Percentiles rank a stretch among this genome's conserved stretches.
Conservation (phyloP, 495 filamentous ascomycete species). For the Hypoxylon trugodes region DNA sequence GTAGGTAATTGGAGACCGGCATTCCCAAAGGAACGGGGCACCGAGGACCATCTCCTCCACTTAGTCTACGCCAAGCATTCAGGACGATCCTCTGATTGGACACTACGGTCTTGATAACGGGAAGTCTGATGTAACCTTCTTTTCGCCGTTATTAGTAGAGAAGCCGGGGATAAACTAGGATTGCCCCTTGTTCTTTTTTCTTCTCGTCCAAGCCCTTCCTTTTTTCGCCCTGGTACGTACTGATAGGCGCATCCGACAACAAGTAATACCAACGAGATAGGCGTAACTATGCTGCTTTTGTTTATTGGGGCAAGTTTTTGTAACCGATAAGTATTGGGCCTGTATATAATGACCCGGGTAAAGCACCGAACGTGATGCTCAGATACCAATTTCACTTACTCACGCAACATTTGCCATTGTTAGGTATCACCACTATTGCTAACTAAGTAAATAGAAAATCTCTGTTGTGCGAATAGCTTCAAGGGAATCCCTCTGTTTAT, state of each 20-base stretch:
- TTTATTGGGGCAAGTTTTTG: neutral
- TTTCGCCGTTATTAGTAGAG: conserved; percentile 3
- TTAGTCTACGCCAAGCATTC: conserved; percentile 10
- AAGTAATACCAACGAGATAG: conserved; percentile 4
- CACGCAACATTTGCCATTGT: neutral
- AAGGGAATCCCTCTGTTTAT: neutral
- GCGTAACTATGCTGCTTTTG: conserved; percentile 25
- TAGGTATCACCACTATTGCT: too few relatives aligned
- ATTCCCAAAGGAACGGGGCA: conserved; percentile 17
- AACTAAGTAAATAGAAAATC: too few relatives aligned
- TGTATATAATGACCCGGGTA: conserved; percentile 1
- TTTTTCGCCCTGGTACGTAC: conserved; percentile 14
- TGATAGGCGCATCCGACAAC: conserved; percentile 26
- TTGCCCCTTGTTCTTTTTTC: neutral
- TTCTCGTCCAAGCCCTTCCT: neutral
- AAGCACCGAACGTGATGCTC: neutral
- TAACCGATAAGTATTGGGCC: neutral
- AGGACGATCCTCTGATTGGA: conserved; percentile 15
- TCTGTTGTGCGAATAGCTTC: too few relatives aligned
- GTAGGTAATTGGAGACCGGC: neutral
- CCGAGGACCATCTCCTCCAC: conserved; percentile 3
- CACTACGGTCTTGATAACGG: conserved; percentile 27
- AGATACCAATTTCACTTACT: neutral
- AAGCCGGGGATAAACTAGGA: conserved; percentile 27
- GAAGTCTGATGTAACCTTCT: conserved; percentile 30